phyloP scores from a whole-genome alignment of 768 basidiomycete species.

The Gloeopeniophorella convolvens region DNA sequence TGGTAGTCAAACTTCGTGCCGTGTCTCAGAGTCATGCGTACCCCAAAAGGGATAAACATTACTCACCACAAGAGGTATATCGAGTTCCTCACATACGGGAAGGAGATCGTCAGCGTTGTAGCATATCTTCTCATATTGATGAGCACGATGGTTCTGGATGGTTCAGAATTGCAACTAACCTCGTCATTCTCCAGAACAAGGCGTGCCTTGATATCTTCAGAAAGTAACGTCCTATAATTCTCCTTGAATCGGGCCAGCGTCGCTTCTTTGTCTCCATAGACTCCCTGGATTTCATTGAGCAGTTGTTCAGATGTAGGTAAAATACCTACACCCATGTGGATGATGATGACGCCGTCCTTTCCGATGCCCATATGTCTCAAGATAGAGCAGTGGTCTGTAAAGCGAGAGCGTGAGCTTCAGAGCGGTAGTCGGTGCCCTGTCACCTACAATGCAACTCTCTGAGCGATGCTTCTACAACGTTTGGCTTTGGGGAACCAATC shows the following conservation, averaged over 20 bases:
- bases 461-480: conserved; percentile 69
- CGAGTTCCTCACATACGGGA: conserved; percentile 78
- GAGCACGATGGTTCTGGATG: background rate
- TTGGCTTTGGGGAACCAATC: conserved; percentile 69
- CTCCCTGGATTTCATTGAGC: conserved; percentile 39
- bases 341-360: conserved; percentile 81
- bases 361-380: conserved; percentile 78
- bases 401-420: too few species aligned
- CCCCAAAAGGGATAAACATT: conserved; percentile 51
- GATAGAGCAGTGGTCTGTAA: conserved; percentile 72
- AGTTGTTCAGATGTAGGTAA: background rate
- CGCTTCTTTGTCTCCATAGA: conserved; percentile 72
- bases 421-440: too few species aligned
- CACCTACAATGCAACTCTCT: conserved; percentile 61
- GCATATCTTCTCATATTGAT: conserved; percentile 44
- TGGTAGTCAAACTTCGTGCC: conserved; percentile 73
- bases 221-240: conserved; percentile 53
- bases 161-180: conserved; percentile 33
- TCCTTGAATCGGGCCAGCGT: conserved; percentile 69
- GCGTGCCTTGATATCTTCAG: conserved; percentile 58
- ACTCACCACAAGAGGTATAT: conserved; percentile 40
- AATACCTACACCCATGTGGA: conserved; percentile 66
- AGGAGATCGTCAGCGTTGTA: conserved; percentile 86
- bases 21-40: too few species aligned
- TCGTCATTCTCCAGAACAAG: conserved; percentile 95